Percentiles rank a stretch among this genome's conserved stretches.
These are phyloP conservation scores for Euphorbia lathyris DNA, from an alignment of 345 rosid genomes.

Conservation along the genomic window DNA sequence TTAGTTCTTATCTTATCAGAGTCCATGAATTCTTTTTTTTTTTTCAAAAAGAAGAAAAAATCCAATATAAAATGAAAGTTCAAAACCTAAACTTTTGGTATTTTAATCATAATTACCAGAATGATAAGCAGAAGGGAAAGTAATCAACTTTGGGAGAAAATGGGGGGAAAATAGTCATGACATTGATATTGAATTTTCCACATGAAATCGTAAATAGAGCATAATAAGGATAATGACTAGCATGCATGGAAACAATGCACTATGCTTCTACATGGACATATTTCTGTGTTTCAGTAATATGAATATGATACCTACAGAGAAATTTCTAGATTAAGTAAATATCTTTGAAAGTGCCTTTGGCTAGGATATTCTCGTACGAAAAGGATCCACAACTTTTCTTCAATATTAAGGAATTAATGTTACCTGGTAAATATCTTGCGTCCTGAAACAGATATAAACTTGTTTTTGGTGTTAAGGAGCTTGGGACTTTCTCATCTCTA, in stretches of 20 bases:
- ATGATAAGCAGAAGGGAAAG: not conserved
- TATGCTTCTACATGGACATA: not conserved
- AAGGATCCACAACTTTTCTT: conserved; percentile 6
- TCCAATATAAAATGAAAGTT: not conserved
- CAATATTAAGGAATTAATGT: not conserved
- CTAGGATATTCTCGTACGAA: not conserved
- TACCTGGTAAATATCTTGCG: not conserved
- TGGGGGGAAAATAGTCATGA: not conserved
- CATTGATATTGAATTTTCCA: not conserved
- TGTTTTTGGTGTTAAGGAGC: not conserved
- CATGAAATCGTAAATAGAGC: not conserved
- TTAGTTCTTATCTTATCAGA: not conserved
- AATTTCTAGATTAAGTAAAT: not conserved
- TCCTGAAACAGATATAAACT: not conserved
- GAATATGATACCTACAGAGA: not conserved
- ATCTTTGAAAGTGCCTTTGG: not conserved
- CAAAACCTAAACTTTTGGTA: not conserved
- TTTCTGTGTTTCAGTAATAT: not conserved
- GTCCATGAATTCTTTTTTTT: not conserved
- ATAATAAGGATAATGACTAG: not conserved
- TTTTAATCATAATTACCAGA: not conserved
- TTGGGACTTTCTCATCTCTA: conserved; percentile 1
- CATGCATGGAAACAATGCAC: not conserved
- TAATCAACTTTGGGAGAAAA: not conserved
- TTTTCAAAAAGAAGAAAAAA: not conserved